Base-by-base conservation (phyloP, 2,329 filamentous ascomycete species). In the Alternaria dauci region DNA sequence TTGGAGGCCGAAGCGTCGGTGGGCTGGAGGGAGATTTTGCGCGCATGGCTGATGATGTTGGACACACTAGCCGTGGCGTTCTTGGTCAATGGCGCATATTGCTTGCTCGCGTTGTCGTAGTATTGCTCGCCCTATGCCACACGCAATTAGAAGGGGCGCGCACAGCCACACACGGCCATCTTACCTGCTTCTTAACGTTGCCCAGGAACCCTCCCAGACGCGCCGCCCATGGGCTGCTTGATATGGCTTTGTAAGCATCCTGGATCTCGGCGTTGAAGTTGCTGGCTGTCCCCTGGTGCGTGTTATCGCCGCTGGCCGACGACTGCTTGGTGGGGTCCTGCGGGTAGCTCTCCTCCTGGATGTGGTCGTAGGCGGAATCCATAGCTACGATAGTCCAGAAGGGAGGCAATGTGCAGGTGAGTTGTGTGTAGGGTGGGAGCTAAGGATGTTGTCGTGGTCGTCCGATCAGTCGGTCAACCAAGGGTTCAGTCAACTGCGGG, bases 361-460 rank as follows among this genome's bases (percentile, higher is more conserved):
- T 96, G 79, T 97, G 93, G 76, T 99, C 95, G 86, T 98, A 99
- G 44, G 94, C 94, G 75, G 96, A 85, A 87, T 99, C 95, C 95
- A 99, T 98, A 53, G 50, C 65, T 32, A 52, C 53, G 39, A 48
- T 26, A 23, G 26, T 43, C 41, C 52, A 63, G 46, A 58, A 53
- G 52, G 26, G 32, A 36, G 20, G 44, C 53, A 39, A 20, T n/a
- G 20, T 12, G n/a, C n/a, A 48, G 28, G 2, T 18, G 46, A 30
- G 36, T 16, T 18, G 46, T 42, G 52, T 28, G 38, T 34, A 61
- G 58, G 52, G 52, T 55, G 55, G 55, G 42, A 55, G 66, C 59
- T 63, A 59, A 53, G 50, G 58, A 42, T 58, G 44, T 44, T 18
- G 18, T 26, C 61, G 58, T 44, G 46, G 57, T 56, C 44, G 57